These are phyloP conservation scores for Biancaea sappan DNA, from an alignment of 306 rosid species.

Conservation along the genomic window DNA sequence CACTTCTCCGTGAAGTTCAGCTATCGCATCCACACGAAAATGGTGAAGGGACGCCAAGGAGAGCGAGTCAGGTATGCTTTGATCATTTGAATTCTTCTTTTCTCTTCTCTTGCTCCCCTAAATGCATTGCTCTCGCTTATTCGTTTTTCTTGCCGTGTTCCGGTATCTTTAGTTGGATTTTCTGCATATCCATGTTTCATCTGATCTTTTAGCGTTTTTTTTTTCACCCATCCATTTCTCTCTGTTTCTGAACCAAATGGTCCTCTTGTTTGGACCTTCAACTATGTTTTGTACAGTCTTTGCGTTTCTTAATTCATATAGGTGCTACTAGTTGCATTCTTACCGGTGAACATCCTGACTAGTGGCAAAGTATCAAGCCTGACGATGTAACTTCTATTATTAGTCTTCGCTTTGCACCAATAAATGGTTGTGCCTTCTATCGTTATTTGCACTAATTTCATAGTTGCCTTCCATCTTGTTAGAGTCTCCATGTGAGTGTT, in stretches of 20 bases:
- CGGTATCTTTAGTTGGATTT: background rate
- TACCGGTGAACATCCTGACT: background rate
- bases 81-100: background rate
- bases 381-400: background rate
- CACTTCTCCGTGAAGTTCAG: background rate
- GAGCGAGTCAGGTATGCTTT: constrained; percentile 72
- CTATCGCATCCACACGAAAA: constrained; percentile 34
- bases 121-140: background rate
- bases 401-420: background rate
- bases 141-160: background rate
- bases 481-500: background rate
- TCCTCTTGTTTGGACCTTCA: no score
- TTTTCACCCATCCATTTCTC: background rate
- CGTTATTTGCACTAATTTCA: background rate
- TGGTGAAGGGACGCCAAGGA: constrained; percentile 93
- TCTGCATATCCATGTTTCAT: background rate
- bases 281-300: background rate
- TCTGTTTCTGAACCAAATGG: background rate
- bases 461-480: background rate
- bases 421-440: background rate
- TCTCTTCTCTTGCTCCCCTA: background rate
- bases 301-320: background rate
- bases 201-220: background rate
- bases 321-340: background rate
- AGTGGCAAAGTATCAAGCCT: background rate